Conservation (phyloP, 2,329 filamentous ascomycete species). For the Scedosporium aurantiacum region DNA sequence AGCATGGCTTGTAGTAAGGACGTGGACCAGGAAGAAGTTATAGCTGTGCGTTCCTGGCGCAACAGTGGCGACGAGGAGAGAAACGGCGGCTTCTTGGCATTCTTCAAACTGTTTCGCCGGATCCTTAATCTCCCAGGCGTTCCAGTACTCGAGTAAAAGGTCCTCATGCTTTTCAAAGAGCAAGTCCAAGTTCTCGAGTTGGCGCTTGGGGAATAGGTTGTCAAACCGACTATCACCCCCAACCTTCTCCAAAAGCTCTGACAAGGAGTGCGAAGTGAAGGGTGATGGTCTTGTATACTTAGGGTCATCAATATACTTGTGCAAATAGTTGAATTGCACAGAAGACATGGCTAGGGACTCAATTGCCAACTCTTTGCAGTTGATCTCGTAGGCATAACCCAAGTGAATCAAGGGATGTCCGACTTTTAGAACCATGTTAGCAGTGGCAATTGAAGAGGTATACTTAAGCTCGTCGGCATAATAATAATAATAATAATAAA, state of each 20-base stretch:
- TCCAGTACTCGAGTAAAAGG: slow-evolving; percentile 78
- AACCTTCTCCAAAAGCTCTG: slow-evolving; percentile 62
- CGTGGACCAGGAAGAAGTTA: slow-evolving; percentile 73
- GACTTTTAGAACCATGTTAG: slow-evolving; percentile 36
- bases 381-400: slow-evolving; percentile 84
- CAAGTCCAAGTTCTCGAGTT: slow-evolving; percentile 50
- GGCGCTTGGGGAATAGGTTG: slow-evolving; percentile 47
- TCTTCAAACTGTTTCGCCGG: slow-evolving; percentile 65
- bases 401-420: slow-evolving; percentile 90
- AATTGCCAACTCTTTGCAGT: slow-evolving; percentile 75
- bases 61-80: slow-evolving; percentile 51
- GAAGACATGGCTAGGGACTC: slow-evolving; percentile 68
- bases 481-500: neutral
- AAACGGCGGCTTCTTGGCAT: slow-evolving; percentile 51
- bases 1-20: slow-evolving; percentile 79
- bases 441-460: slow-evolving; percentile 3
- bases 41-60: slow-evolving; percentile 51
- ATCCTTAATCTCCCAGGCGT: slow-evolving; percentile 65
- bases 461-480: slow-evolving; percentile 2
- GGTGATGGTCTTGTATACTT: slow-evolving; percentile 56
- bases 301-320: slow-evolving; percentile 60
- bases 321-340: slow-evolving; percentile 46
- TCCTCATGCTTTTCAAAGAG: slow-evolving; percentile 61
- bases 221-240: slow-evolving; percentile 60
- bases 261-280: slow-evolving; percentile 48